These are phyloP conservation scores for Gamarada debralockiae DNA, from an alignment of 495 filamentous ascomycete species.

Conservation along the genomic window DNA sequence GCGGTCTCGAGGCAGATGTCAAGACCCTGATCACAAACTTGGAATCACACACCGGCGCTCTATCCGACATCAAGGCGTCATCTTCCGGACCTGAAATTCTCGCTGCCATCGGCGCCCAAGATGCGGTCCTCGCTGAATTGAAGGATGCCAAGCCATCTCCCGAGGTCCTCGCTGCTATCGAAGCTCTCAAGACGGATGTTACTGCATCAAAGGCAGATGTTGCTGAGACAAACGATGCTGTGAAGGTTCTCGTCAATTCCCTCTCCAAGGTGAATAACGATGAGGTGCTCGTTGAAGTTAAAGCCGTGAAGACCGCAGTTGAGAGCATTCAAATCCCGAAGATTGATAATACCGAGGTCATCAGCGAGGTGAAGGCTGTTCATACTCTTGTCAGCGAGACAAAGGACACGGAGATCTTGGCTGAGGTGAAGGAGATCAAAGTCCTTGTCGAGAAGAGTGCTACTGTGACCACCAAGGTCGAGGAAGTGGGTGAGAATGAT, in stretches of 20 bases:
- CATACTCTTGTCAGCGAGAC: too few species aligned
- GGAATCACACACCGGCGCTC: slow-evolving; percentile 4
- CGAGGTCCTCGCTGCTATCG: slow-evolving; percentile 2
- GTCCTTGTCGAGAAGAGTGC: too few species aligned
- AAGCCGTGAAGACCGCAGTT: too few species aligned
- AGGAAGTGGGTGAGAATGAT: too few species aligned
- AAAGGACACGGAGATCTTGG: too few species aligned
- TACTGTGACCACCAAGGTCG: too few species aligned
- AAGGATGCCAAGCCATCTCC: background rate
- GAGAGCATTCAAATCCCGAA: too few species aligned
- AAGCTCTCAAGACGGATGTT: slow-evolving; percentile 4
- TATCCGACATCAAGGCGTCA: slow-evolving; percentile 15
- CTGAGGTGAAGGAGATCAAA: too few species aligned
- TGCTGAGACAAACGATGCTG: background rate
- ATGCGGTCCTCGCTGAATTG: slow-evolving; percentile 2
- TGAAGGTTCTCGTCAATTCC: slow-evolving; percentile 5
- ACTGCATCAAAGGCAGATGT: background rate
- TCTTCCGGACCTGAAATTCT: background rate
- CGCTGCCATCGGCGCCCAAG: slow-evolving; percentile 3
- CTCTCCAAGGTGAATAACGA: background rate
- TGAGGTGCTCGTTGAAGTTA: too few species aligned
- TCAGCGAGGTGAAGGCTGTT: too few species aligned
- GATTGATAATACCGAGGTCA: too few species aligned
- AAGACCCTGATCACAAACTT: slow-evolving; percentile 3
- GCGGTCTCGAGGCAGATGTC: slow-evolving; percentile 9